Evolutionary conservation across 2,329 filamentous ascomycete species (phyloP).

Genomic region (Nannizziopsis arthrosporioides): DNA sequence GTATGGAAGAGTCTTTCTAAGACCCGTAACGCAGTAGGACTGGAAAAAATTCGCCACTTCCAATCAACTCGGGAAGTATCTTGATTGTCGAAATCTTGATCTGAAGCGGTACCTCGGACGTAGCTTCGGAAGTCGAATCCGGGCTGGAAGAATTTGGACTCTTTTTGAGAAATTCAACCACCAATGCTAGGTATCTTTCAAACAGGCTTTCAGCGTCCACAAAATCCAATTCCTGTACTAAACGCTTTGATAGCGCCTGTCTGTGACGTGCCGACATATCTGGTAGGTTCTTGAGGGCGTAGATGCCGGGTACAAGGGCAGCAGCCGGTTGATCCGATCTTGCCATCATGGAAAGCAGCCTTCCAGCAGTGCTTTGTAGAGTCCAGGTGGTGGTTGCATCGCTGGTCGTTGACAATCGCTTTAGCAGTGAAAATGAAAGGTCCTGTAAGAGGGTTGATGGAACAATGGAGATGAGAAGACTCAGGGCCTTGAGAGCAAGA

Average conservation of each 20-base stretch:
- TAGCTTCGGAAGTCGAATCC: not conserved
- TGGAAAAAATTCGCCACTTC: constrained; percentile 12
- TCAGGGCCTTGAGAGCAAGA: constrained; percentile 6
- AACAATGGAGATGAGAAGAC: not conserved
- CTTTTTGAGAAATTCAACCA: constrained; percentile 8
- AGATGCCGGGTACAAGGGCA: constrained; percentile 13
- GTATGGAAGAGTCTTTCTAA: constrained; percentile 11
- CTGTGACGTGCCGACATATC: constrained; percentile 16
- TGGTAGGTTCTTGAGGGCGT: constrained; percentile 12
- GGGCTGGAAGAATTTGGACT: not conserved
- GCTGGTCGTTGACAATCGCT: not conserved
- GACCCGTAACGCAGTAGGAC: constrained; percentile 1
- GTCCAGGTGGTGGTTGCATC: not conserved
- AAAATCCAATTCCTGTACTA: constrained; percentile 10
- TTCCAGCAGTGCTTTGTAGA: constrained; percentile 4
- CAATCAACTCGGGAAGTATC: constrained; percentile 14
- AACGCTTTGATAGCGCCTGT: constrained; percentile 3
- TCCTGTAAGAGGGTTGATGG: constrained; percentile 12
- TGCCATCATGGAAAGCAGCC: constrained; percentile 12
- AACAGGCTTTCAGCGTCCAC: constrained; percentile 9
- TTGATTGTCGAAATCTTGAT: constrained; percentile 17
- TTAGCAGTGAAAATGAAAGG: constrained; percentile 9
- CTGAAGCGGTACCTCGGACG: not conserved
- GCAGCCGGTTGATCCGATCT: constrained; percentile 14
- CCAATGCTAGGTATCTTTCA: constrained; percentile 6